A percentile compares a stretch with the other conserved stretches of the same genome.
These are phyloP conservation scores for Ustilago lituana DNA, from an alignment of 1,284 basidiomycete species.

Conservation along the genomic window DNA sequence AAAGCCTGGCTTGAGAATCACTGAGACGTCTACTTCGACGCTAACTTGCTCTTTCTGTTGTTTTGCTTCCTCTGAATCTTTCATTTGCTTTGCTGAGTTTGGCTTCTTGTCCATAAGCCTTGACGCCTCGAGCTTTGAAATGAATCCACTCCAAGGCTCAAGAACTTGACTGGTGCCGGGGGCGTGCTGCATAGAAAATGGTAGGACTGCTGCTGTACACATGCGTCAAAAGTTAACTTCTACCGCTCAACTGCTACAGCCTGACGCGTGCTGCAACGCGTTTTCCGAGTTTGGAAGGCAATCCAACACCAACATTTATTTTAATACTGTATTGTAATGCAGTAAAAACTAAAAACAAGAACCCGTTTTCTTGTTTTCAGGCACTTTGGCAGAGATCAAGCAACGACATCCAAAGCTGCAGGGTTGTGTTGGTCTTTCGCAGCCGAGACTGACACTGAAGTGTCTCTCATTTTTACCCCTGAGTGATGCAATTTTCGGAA, in stretches of 20 bases:
- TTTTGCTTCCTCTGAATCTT: no score
- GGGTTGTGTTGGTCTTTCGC: no score
- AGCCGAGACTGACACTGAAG: conserved; percentile 4
- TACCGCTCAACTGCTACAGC: no score
- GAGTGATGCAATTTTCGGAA: conserved; percentile 13
- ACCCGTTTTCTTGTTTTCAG: no score
- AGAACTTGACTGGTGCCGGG: not conserved
- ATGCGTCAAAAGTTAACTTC: conserved; percentile 23
- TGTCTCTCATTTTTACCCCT: conserved; percentile 23
- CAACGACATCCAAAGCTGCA: conserved; percentile 11
- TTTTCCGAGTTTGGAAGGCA: conserved; percentile 23
- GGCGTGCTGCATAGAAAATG: conserved; percentile 7
- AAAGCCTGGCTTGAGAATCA: not conserved
- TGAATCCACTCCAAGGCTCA: no score
- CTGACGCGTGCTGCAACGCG: conserved; percentile 17
- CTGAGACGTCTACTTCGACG: no score
- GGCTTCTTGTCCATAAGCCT: no score
- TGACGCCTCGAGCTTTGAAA: no score
- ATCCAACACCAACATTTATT: not conserved
- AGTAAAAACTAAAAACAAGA: no score
- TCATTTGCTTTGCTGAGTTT: no score
- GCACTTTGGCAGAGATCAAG: conserved; percentile 21
- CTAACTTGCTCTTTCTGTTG: no score
- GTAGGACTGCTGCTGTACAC: conserved; percentile 1
- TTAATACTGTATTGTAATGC: no score